A percentile compares a stretch with the other conserved stretches of the same genome.
Evolutionary conservation across 768 basidiomycete species (phyloP).

Genomic region (Macrolepiota fuliginosa): DNA sequence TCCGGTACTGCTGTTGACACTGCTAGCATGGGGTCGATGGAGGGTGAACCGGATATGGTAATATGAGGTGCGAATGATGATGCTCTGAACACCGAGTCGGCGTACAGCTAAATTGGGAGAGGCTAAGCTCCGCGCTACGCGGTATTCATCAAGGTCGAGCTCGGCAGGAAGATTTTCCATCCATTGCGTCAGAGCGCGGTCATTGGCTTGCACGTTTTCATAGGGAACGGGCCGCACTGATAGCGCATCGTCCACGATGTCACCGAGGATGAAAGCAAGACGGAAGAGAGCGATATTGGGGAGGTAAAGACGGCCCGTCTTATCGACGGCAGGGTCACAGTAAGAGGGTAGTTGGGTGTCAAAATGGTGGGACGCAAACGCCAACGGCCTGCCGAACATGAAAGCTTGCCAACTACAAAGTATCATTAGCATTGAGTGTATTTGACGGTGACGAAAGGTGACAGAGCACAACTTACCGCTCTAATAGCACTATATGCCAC

Average conservation of each 20-base stretch:
- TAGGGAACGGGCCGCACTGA: constrained; percentile 80
- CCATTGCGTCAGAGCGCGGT: constrained; percentile 71
- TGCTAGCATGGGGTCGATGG: constrained; percentile 71
- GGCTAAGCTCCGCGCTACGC: constrained; percentile 68
- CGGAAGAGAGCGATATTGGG: constrained; percentile 75
- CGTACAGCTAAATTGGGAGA: constrained; percentile 57
- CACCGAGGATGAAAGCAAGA: constrained; percentile 75
- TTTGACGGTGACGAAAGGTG: constrained; percentile 8
- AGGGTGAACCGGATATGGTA: constrained; percentile 84
- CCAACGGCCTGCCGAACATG: constrained; percentile 77
- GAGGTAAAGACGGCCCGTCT: constrained; percentile 63
- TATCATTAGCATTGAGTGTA: constrained; percentile 10
- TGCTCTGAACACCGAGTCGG: constrained; percentile 75
- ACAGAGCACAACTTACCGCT: constrained; percentile 48
- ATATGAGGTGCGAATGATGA: constrained; percentile 74
- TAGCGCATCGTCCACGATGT: constrained; percentile 83
- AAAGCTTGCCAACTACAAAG: constrained; percentile 78
- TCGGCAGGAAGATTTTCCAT: constrained; percentile 74
- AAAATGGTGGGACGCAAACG: constrained; percentile 79
- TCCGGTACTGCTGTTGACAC: constrained; percentile 21
- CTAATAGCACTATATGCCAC: constrained; percentile 85
- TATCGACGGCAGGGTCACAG: constrained; percentile 61
- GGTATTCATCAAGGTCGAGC: constrained; percentile 74
- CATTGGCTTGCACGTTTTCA: constrained; percentile 69
- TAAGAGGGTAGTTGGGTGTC: constrained; percentile 76